These are phyloP conservation scores for Globisporangium parvum DNA, from an alignment of 352 stramenopile species.

Conservation along the genomic window DNA sequence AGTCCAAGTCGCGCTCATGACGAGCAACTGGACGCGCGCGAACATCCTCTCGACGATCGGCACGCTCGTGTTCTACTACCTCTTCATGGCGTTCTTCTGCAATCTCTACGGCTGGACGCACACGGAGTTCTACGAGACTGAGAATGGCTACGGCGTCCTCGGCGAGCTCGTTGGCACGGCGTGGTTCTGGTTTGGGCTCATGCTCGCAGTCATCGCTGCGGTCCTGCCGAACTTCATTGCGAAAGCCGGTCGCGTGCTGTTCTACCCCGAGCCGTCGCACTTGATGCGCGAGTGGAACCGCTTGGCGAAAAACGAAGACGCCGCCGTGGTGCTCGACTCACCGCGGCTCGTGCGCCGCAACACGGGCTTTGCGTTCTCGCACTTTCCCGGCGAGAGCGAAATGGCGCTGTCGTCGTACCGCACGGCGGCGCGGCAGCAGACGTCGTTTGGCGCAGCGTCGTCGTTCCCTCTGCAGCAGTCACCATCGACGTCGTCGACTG, in stretches of 20 bases:
- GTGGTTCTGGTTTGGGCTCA: conserved; percentile 85
- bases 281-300: conserved; percentile 89
- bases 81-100: conserved; percentile 84
- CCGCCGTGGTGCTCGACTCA: conserved; percentile 46
- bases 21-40: conserved; percentile 81
- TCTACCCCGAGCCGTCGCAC: conserved; percentile 85
- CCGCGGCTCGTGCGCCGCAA: conserved; percentile 77
- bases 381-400: conserved; percentile 65
- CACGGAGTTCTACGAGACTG: conserved; percentile 74
- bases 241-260: conserved; percentile 79
- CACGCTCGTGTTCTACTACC: conserved; percentile 82
- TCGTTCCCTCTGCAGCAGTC: conserved; percentile 10
- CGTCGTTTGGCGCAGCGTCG: conserved; percentile 11
- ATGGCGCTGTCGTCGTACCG: conserved; percentile 53
- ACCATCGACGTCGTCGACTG: conserved; percentile 43
- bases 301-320: conserved; percentile 70
- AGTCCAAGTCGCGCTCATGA: conserved; percentile 82
- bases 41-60: conserved; percentile 73
- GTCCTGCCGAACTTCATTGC: conserved; percentile 85
- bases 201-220: conserved; percentile 46
- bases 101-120: conserved; percentile 70
- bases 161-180: conserved; percentile 46
- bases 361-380: conserved; percentile 85
- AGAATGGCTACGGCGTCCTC: conserved; percentile 62
- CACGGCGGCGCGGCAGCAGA: conserved; percentile 18